Evolutionary conservation across 495 filamentous ascomycete species (phyloP), one percentile per base, ranked within the genome.

Genomic region (Recurvomyces mirabilis): DNA sequence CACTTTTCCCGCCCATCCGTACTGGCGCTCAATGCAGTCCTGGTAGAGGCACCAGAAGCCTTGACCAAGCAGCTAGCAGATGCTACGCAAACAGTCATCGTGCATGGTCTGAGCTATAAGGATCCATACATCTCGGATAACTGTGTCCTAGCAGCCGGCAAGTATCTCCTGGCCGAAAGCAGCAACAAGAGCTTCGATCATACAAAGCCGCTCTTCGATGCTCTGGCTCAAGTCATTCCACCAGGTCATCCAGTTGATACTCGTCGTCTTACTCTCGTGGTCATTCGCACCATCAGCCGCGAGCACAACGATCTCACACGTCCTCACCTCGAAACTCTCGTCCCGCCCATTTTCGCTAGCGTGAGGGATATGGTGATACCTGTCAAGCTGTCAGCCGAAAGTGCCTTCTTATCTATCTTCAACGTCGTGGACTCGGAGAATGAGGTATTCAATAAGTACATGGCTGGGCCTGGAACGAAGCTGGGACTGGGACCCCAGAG

Each of bases 281-380:
- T 94, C 9, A 69, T 91, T 28, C 83, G 93, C 18, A 96, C 88
- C 0, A 66, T 93, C 33, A 77, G 78, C 34, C 82, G 91, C 35
- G 69, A 74, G 18, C 71, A 87, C 52, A 74, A 79, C 28, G 84
- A 89, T 47, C 56, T 91, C 55, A 73, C 83, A 18, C 73, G 80
- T 10, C 84, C 87, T 15, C 86, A 94, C 57, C 70, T 96, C 38
- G 62, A 73, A 12, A 63, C 84, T 0, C 73, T 98, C 15, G 81
- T 83, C 0, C 81, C 82, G 12, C 79, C 86, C 1, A 75, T 95
- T 30, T 98, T 98, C 57, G 79, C 85, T 22, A 81, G 79, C 34
- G 91, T 98, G 15, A 81, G 91, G 24, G 91, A 96, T 59, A 70
- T 81, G 30, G 75, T 96, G n/a, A 96, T 98, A 39, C 93, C 93